phyloP scores from a whole-genome alignment of 2,329 filamentous ascomycete species.

The Pseudocercospora vitis region DNA sequence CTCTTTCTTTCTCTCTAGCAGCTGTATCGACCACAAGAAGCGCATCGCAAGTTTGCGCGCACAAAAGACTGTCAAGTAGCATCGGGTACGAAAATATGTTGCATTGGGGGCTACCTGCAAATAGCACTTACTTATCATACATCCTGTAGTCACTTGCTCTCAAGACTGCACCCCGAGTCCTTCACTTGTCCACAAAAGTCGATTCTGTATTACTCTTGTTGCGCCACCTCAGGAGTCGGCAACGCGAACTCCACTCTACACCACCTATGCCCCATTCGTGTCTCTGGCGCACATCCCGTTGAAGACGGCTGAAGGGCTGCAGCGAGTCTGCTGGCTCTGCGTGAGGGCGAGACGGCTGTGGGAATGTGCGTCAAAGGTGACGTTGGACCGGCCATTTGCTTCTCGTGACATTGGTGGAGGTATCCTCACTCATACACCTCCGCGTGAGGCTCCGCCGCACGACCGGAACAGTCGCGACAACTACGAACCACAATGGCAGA shows the following conservation, averaged over 20 bases:
- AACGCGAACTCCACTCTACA: slow-evolving; percentile 3
- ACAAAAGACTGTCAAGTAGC: neutral
- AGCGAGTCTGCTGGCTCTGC: neutral
- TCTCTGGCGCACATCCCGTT: slow-evolving; percentile 10
- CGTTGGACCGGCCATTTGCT: slow-evolving; percentile 1
- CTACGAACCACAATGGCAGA: slow-evolving; percentile 41
- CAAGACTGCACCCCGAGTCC: neutral
- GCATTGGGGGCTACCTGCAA: slow-evolving; percentile 9
- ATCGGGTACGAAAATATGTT: slow-evolving; percentile 13
- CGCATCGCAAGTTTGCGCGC: slow-evolving; percentile 4
- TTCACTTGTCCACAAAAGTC: neutral
- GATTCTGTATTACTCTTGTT: neutral
- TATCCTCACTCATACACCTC: slow-evolving; percentile 11
- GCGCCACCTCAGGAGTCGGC: neutral
- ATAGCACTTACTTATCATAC: slow-evolving; percentile 12
- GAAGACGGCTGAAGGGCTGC: slow-evolving; percentile 1
- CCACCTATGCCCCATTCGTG: slow-evolving; percentile 11
- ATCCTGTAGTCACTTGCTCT: neutral
- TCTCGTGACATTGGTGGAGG: slow-evolving; percentile 17
- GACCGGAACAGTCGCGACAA: slow-evolving; percentile 26
- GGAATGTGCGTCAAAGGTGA: slow-evolving; percentile 23
- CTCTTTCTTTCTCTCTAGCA: slow-evolving; percentile 5
- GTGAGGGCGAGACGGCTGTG: slow-evolving; percentile 5
- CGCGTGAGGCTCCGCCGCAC: slow-evolving; percentile 25
- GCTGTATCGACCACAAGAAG: neutral